Percentiles rank a stretch among this genome's conserved stretches.
phyloP scores from a whole-genome alignment of 1,284 basidiomycete genomes.

The Cutaneotrichosporon sp. region DNA sequence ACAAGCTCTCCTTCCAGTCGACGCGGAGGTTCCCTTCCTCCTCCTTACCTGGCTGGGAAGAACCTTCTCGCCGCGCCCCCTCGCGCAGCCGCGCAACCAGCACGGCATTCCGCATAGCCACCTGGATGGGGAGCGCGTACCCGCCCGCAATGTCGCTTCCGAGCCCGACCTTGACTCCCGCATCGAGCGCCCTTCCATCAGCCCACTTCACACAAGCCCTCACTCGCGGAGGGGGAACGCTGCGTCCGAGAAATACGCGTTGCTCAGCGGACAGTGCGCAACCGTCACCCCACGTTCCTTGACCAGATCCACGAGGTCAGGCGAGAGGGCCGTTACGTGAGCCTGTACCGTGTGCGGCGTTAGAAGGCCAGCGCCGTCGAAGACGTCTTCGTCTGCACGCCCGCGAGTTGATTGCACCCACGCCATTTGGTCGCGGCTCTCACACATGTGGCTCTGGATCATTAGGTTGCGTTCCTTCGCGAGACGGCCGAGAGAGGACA shows the following conservation, averaged over 20 bases:
- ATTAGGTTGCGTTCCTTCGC: conserved; percentile 56
- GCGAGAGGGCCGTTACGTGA: conserved; percentile 73
- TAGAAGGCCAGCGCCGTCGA: conserved; percentile 61
- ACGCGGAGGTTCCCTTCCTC: conserved; percentile 53
- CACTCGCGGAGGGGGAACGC: conserved; percentile 69
- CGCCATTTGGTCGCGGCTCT: conserved; percentile 68
- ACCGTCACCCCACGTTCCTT: conserved; percentile 61
- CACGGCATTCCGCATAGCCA: conserved; percentile 73
- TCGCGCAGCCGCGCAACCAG: conserved; percentile 69
- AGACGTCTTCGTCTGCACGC: conserved; percentile 68
- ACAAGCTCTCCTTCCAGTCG: conserved; percentile 76
- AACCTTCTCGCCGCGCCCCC: conserved; percentile 52
- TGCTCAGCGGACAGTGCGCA: conserved; percentile 81
- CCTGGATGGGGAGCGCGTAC: conserved; percentile 72
- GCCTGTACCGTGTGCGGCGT: conserved; percentile 70
- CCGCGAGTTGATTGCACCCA: conserved; percentile 65
- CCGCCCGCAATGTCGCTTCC: conserved; percentile 83
- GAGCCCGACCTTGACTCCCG: conserved; percentile 67
- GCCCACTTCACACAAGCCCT: conserved; percentile 8
- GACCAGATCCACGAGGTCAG: conserved; percentile 60
- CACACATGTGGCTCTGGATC: conserved; percentile 74
- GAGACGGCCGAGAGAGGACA: conserved; percentile 62
- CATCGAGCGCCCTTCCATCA: conserved; percentile 58
- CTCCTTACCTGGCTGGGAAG: not conserved
- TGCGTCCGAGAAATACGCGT: conserved; percentile 74